These are phyloP conservation scores for Tricholoma bakamatsutake DNA, from an alignment of 768 basidiomycete genomes.

Conservation along the genomic window DNA sequence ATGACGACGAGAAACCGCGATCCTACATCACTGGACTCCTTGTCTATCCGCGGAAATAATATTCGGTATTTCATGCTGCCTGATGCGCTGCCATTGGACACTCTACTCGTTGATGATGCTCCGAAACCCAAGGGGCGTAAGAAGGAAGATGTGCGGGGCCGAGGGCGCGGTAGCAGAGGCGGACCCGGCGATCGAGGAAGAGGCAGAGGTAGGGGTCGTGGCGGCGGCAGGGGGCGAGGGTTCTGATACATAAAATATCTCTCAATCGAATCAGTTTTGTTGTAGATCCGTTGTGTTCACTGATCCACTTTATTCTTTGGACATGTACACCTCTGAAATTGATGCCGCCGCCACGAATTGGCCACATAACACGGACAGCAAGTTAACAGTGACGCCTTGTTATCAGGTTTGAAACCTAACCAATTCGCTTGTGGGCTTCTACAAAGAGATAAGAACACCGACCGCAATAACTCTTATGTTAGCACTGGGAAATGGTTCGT, in stretches of 20 bases:
- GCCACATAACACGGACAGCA: too few relatives aligned
- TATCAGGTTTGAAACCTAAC: too few relatives aligned
- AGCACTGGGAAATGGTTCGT: too few relatives aligned
- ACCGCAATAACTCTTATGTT: too few relatives aligned
- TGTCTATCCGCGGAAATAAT: constrained; percentile 96
- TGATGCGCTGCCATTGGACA: constrained; percentile 93
- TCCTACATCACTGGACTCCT: constrained; percentile 77
- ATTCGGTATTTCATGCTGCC: constrained; percentile 97
- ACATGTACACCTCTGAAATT: too few relatives aligned
- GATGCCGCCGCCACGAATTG: too few relatives aligned
- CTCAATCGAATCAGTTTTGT: background rate
- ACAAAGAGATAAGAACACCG: too few relatives aligned
- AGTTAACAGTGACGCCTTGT: too few relatives aligned
- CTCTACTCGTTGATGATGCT: constrained; percentile 94
- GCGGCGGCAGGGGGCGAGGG: constrained; percentile 28
- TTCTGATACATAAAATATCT: constrained; percentile 13
- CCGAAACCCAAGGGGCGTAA: constrained; percentile 92
- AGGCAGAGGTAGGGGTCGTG: constrained; percentile 42
- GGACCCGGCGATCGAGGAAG: constrained; percentile 52
- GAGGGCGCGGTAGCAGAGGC: constrained; percentile 42
- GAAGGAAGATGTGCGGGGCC: constrained; percentile 77
- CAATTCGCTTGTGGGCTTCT: too few relatives aligned
- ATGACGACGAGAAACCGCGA: constrained; percentile 91
- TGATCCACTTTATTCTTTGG: background rate
- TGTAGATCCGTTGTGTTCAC: constrained; percentile 2